Conservation (phyloP, 768 basidiomycete species). For the Mycena amicta region DNA sequence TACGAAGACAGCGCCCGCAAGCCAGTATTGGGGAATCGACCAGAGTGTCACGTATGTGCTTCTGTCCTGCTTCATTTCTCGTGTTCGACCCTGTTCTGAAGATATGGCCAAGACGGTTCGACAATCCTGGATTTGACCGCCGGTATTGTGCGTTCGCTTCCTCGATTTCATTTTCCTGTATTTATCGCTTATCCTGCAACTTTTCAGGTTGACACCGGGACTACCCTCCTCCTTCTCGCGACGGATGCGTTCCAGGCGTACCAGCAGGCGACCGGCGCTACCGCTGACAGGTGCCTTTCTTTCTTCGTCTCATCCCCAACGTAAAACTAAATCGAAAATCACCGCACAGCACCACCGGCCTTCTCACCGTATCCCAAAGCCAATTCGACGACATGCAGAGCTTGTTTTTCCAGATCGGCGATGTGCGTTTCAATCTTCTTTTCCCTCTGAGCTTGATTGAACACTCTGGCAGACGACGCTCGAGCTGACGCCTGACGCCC, state of each 20-base stretch:
- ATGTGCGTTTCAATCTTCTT: slow-evolving; percentile 28
- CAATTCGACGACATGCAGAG: slow-evolving; percentile 54
- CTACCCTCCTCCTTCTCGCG: slow-evolving; percentile 57
- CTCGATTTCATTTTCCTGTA: too few relatives aligned
- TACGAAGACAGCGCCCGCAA: slow-evolving; percentile 50
- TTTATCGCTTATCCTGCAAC: not conserved
- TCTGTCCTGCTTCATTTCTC: too few relatives aligned
- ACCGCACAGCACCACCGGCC: slow-evolving; percentile 49
- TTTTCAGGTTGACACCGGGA: slow-evolving; percentile 46
- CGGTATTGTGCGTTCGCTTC: slow-evolving; percentile 39
- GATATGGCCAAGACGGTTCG: slow-evolving; percentile 24
- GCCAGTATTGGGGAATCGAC: slow-evolving; percentile 53
- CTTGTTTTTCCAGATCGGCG: slow-evolving; percentile 55
- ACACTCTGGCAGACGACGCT: slow-evolving; percentile 41
- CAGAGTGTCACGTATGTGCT: slow-evolving; percentile 38
- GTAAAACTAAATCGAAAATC: slow-evolving; percentile 26
- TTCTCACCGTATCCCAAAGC: slow-evolving; percentile 51
- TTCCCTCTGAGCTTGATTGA: not conserved
- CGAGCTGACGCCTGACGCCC: slow-evolving; percentile 63
- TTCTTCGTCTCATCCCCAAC: not conserved
- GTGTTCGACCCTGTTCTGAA: too few relatives aligned
- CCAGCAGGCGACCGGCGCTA: slow-evolving; percentile 54
- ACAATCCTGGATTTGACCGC: slow-evolving; percentile 40
- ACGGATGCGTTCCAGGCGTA: slow-evolving; percentile 62
- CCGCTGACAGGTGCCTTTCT: slow-evolving; percentile 45